Evolutionary conservation across 2,329 filamentous ascomycete genomes (phyloP), one percentile per base, ranked within the genome.

Genomic region (Alternaria novae-zelandiae): DNA sequence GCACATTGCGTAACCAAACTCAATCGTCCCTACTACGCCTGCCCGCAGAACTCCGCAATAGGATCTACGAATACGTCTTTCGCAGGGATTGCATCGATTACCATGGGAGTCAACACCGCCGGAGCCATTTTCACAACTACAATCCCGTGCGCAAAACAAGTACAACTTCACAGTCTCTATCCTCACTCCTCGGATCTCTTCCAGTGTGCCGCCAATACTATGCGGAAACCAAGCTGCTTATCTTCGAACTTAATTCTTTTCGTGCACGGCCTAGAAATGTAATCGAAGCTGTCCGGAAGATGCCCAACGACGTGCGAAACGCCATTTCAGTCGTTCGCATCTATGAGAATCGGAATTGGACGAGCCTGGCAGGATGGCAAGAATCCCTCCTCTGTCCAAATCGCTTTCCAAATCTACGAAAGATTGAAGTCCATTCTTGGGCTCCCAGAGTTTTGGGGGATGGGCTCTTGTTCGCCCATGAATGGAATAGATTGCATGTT

Each of bases 241-340:
- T 51, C 0, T 51, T 32, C 1, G 0, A 32, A 1, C 28, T 15
- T 0, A 32, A 6, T 13, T 3, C 4, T 2, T 2, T 51, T 6
- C 1, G 15, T 12, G 47, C 0, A 26, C 10, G 7, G 13, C 12
- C 25, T 0, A 0, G 2, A 12, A 0, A 51, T 13, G 11, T 51
- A 10, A 1, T 13, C 0, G 2, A 2, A 0, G 17, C 32, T 1
- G 1, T 51, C 0, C 0, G 5, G 10, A 12, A 8, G 2, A 32
- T 51, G 17, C 17, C 49, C 12, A 5, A 11, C 6, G 9, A 32
- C 15, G 49, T 36, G 49, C 49, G 3, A 17, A 2, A 51, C 17
- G 49, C 12, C 13, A 12, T 32, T 3, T 0, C 28, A 10, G 17
- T 15, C 15, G 3, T 51, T 21, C 20, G 44, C 17, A 7, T 44